Conservation (phyloP, 2,329 filamentous ascomycete genomes). For the Talaromyces islandicus region DNA sequence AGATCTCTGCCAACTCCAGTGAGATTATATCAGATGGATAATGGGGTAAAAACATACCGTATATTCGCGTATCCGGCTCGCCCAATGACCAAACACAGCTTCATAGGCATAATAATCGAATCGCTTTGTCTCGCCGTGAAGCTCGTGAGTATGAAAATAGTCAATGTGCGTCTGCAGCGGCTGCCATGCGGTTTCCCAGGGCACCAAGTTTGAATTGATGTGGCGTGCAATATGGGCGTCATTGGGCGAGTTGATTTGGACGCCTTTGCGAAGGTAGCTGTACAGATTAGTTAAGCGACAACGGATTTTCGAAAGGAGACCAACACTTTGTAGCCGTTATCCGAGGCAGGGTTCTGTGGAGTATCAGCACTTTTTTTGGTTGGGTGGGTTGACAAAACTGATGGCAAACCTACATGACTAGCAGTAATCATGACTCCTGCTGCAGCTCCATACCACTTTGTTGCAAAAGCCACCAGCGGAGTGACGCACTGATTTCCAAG, state of each 20-base stretch:
- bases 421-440: conserved; percentile 63
- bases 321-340: conserved; percentile 54
- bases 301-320: background rate
- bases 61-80: conserved; percentile 21
- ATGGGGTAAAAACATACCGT: conserved; percentile 17
- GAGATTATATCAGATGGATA: background rate
- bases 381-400: too few relatives aligned
- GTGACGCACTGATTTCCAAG: conserved; percentile 53
- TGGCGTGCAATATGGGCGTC: conserved; percentile 53
- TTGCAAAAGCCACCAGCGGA: conserved; percentile 57
- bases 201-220: conserved; percentile 51
- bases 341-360: conserved; percentile 12
- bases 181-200: conserved; percentile 39
- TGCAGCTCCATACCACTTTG: conserved; percentile 47
- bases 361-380: background rate
- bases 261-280: conserved; percentile 57
- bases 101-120: background rate
- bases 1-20: conserved; percentile 18
- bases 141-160: background rate
- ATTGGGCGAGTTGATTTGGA: conserved; percentile 60
- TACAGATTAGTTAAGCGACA: conserved; percentile 16
- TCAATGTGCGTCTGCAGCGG: background rate
- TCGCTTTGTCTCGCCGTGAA: background rate
- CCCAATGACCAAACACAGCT: background rate
- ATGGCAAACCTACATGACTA: conserved; percentile 52